phyloP scores from a whole-genome alignment of 768 basidiomycete genomes.

The Mycena alexandri region DNA sequence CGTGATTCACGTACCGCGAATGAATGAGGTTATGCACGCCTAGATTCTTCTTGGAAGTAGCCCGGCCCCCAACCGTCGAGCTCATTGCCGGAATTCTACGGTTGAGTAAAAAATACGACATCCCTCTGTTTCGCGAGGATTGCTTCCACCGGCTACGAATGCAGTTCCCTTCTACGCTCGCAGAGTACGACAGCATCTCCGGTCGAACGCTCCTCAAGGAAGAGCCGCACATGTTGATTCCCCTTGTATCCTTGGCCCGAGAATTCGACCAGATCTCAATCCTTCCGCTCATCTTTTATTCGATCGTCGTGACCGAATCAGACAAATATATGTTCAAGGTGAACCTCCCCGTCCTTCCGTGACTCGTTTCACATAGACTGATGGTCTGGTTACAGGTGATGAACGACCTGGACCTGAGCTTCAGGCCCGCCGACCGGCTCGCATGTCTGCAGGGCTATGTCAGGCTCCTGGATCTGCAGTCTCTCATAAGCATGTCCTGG shows the following conservation, averaged over 20 bases:
- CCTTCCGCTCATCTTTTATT: slow-evolving; percentile 13
- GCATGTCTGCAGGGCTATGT: slow-evolving; percentile 15
- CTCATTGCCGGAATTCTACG: neutral
- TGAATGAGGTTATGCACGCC: no score
- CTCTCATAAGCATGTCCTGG: neutral
- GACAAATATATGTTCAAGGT: slow-evolving; percentile 4
- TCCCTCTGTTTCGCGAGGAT: slow-evolving; percentile 21
- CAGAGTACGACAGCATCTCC: neutral
- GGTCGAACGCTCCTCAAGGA: neutral
- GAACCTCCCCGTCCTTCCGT: neutral
- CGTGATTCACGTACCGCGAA: neutral
- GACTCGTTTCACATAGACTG: neutral
- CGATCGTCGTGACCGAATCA: neutral
- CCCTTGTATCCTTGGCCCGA: neutral
- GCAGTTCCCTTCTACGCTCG: neutral
- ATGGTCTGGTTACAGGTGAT: neutral
- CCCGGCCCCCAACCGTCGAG: neutral
- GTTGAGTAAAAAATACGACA: neutral
- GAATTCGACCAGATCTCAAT: slow-evolving; percentile 28
- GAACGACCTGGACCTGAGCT: neutral
- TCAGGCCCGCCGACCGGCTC: neutral
- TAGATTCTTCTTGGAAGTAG: neutral
- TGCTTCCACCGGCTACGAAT: slow-evolving; percentile 11
- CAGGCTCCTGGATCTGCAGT: slow-evolving; percentile 8
- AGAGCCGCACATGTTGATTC: neutral